Conservation (phyloP, 495 filamentous ascomycete genomes). For the Talaromyces liani region DNA sequence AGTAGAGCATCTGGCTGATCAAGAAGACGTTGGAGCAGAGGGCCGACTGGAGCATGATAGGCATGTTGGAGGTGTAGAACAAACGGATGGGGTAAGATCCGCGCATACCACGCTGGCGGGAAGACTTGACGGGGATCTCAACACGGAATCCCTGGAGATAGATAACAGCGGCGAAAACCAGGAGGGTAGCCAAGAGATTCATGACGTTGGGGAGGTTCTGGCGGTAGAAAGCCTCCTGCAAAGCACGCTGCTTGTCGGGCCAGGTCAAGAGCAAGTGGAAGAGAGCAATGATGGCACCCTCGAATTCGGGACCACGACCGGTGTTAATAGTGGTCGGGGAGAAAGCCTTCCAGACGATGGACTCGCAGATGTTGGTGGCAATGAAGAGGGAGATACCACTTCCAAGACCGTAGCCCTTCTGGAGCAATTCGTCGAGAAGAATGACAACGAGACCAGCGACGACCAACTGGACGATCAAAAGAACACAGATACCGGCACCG, state of each 20-base stretch:
- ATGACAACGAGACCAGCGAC: constrained; percentile 97
- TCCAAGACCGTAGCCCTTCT: constrained; percentile 98
- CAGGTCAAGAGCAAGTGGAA: constrained; percentile 98
- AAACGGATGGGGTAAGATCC: constrained; percentile 68
- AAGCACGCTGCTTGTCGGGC: constrained; percentile 95
- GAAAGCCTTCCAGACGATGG: constrained; percentile 99
- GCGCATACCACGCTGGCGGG: constrained; percentile 96
- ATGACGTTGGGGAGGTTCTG: constrained; percentile 99
- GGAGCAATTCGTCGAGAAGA: constrained; percentile 96
- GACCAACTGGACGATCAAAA: constrained; percentile 94
- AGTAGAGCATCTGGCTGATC: constrained; percentile 98
- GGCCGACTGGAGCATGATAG: constrained; percentile 98
- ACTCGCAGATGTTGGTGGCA: constrained; percentile 99
- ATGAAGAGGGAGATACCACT: constrained; percentile 99
- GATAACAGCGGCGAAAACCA: constrained; percentile 95
- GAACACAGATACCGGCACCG: constrained; percentile 94
- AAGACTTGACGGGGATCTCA: constrained; percentile 99
- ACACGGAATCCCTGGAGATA: constrained; percentile 99
- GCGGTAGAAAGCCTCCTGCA: constrained; percentile 97
- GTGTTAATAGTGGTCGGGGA: constrained; percentile 99
- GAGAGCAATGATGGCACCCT: constrained; percentile 96
- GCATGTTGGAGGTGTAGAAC: constrained; percentile 67
- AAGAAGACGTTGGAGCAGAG: constrained; percentile 99
- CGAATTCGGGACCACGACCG: constrained; percentile 96
- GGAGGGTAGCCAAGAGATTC: constrained; percentile 89